Conservation (phyloP, 495 filamentous ascomycete genomes). For the Annulohypoxylon nitens region DNA sequence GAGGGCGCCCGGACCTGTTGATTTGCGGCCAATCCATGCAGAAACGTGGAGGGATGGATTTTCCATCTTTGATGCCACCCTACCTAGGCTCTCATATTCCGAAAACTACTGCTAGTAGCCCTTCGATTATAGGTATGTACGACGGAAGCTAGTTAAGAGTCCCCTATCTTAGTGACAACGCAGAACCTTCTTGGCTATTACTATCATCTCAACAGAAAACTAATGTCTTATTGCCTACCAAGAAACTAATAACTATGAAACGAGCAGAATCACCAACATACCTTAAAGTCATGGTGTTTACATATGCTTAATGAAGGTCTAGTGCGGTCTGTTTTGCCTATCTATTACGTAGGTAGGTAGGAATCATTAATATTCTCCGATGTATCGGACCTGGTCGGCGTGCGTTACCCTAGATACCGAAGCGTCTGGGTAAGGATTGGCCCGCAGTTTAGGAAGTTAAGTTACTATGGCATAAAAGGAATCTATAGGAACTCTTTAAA, state of each 20-base stretch:
- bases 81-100: conserved; percentile 17
- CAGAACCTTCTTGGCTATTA: conserved; percentile 13
- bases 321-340: neutral
- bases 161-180: conserved; percentile 3
- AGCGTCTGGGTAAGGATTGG: neutral
- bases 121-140: conserved; percentile 23
- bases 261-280: neutral
- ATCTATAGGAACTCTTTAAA: conserved; percentile 3
- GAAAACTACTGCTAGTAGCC: conserved; percentile 17
- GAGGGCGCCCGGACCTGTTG: conserved; percentile 28
- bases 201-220: neutral
- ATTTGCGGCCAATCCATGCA: conserved; percentile 46
- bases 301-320: neutral
- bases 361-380: neutral
- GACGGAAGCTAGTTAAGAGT: conserved; percentile 10
- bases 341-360: neutral
- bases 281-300: neutral
- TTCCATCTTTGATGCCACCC: conserved; percentile 33
- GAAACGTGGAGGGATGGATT: conserved; percentile 44
- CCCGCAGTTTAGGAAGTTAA: neutral
- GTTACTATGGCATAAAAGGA: conserved; percentile 8
- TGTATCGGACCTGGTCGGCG: neutral
- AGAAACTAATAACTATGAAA: neutral
- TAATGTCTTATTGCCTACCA: neutral
- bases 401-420: neutral